Evolutionary conservation across 495 filamentous ascomycete species (phyloP), one percentile per base, ranked within the genome.

Genomic region (Penicillium ochrochloron): DNA sequence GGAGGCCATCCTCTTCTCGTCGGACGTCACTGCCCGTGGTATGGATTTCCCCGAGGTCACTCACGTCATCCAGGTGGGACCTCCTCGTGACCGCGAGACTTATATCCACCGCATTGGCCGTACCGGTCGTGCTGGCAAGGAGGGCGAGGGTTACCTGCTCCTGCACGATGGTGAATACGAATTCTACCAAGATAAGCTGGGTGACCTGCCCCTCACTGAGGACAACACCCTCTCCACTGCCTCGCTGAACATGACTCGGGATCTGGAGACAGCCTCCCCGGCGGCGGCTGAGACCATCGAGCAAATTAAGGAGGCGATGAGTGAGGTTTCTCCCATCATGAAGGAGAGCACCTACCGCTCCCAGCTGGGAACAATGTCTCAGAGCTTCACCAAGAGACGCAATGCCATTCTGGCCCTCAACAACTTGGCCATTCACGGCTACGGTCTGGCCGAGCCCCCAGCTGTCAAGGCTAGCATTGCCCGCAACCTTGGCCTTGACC

Each of bases 1-100:
- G 17, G 83, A 84, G 29, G 94, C 81, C 33, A 90, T 99, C 59
- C 84, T 99, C 29, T 85, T 98, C 74, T 94, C 94, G 1, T 93
- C 93, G 5, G 95, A 99, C 75, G 94, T 99, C 29, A 95, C 94
- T 1, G 92, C 95, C 15, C 88, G 95, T 72, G 95, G 95, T 69
- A 90, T 93, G 87, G 89, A 93, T 72, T 92, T 92, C 72, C 89
- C 88, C 2, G 83, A 84, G 52, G 89, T 91, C 37, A 89, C 86
- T 41, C 87, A 90, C 62, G 88, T 93, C 65, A 83, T 93, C 58
- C 90, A 93, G 70, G 73, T 89, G 8, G 88, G 89, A 33, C 66
- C 87, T 21, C 88, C 90, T 11, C 70, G 80, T 2, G 81, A 83
- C 56, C 80, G 82, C 27, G 87, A 90, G 65, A 85, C 88, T 48